These are phyloP conservation scores for Fusarium sp. DNA, from an alignment of 2,329 filamentous ascomycete species.

Conservation along the genomic window DNA sequence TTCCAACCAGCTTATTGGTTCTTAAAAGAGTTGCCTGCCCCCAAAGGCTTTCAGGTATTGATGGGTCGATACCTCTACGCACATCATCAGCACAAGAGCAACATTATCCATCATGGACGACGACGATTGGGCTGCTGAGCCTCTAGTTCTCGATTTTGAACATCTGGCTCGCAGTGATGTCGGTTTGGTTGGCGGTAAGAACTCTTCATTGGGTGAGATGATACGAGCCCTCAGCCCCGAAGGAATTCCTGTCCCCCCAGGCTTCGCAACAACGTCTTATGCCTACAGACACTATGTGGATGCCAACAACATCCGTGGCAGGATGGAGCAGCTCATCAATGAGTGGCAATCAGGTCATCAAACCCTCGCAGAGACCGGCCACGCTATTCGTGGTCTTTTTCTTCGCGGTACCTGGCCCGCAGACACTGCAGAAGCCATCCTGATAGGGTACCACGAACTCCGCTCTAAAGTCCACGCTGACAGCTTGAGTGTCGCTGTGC, in stretches of 20 bases:
- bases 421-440: conserved; percentile 46
- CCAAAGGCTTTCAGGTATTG: too few relatives aligned
- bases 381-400: conserved; percentile 46
- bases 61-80: too few relatives aligned
- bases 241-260: conserved; percentile 49
- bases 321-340: conserved; percentile 43
- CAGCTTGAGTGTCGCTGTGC: conserved; percentile 50
- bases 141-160: conserved; percentile 14
- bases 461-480: conserved; percentile 30
- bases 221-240: conserved; percentile 45
- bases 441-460: conserved; percentile 45
- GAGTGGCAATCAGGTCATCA: conserved; percentile 47
- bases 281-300: conserved; percentile 51
- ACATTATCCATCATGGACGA: neutral
- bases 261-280: conserved; percentile 50
- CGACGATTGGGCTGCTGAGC: neutral
- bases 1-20: too few relatives aligned
- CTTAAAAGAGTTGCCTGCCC: too few relatives aligned
- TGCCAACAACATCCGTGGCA: conserved; percentile 47
- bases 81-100: too few relatives aligned
- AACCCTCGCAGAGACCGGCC: conserved; percentile 48
- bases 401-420: conserved; percentile 47
- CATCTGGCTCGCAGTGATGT: conserved; percentile 11
- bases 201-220: conserved; percentile 54
- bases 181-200: conserved; percentile 51